Evolutionary conservation across 192 early-diverging fungal species (phyloP), one percentile per base, ranked within the genome.

Genomic region (Coemansia sp.): DNA sequence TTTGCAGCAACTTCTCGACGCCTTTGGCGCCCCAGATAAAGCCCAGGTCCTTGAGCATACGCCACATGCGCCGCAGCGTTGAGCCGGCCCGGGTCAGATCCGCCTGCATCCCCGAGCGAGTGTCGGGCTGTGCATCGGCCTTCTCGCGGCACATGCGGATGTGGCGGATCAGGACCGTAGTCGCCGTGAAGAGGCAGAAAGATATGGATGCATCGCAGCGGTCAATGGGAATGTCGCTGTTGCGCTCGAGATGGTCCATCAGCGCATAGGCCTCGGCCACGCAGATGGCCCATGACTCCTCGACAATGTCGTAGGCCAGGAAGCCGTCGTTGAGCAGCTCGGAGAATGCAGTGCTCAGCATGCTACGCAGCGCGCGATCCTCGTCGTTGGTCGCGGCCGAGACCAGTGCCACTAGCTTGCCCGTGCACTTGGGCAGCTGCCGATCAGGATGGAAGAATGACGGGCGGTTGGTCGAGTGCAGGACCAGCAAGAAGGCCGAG

Each of bases 211-310:
- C 42, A 31, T 72, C 68, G 49, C 51, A 64, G 43, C 68, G 61
- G 22, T 72, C 68, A 11, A 57, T 53, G 0, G 68, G 68, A n/a
- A 72, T 61, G 17, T 72, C 68, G 44, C 39, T 44, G 45, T 72
- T 72, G 42, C 50, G 46, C 16, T 60, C 61, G 20, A 72, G 49
- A 22, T 72, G 68, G 4, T 46, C 57, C 38, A 53, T 27, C 10
- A 72, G 53, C 5, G 23, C n/a, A 14, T 60, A 60, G 1, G 44
- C 41, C 50, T 64, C 68, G 7, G 38, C 35, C 27, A 72, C 26
- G 23, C 68, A 64, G 6, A 60, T 28, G 12, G 37, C 41, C 68
- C 68, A 72, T 40, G 68, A 72, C 39, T 65, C 61, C 10, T 55
- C 53, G 10, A 56, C 57, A 4, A 72, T 27, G 50, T 72, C 68